Conservation (phyloP, 1,139 yeast species). For the Suhomyces terraborum region DNA sequence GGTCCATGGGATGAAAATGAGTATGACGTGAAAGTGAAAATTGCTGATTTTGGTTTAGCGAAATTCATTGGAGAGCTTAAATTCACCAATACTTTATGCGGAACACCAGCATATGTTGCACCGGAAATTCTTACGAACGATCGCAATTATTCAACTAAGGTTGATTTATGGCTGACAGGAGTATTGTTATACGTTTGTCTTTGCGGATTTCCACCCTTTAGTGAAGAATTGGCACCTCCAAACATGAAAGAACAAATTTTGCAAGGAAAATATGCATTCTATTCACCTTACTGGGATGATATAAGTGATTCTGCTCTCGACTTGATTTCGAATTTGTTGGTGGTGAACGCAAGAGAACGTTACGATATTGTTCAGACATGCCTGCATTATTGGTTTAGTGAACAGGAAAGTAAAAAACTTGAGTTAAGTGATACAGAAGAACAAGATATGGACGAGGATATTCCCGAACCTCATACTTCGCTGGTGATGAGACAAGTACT, state of each 20-base stretch:
- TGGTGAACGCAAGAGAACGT: conserved; percentile 58
- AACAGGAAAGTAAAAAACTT: conserved; percentile 10
- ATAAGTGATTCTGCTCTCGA: conserved; percentile 66
- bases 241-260: conserved; percentile 73
- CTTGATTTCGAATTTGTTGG: conserved; percentile 60
- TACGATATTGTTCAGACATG: conserved; percentile 53
- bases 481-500: conserved; percentile 7
- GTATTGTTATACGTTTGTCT: conserved; percentile 73
- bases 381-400: conserved; percentile 59
- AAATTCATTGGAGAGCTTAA: conserved; percentile 32
- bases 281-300: conserved; percentile 79
- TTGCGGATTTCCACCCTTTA: conserved; percentile 84
- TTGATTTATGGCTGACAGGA: conserved; percentile 81
- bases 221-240: conserved; percentile 81
- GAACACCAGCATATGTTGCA: conserved; percentile 54
- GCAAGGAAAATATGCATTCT: conserved; percentile 68
- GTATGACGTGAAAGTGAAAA: conserved; percentile 63
- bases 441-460: conserved; percentile 13
- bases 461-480: conserved; percentile 1
- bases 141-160: conserved; percentile 66
- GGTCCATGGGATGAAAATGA: conserved; percentile 75
- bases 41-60: conserved; percentile 62
- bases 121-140: conserved; percentile 65
- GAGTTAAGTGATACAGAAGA: conserved; percentile 7
- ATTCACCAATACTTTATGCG: conserved; percentile 32